Conservation (phyloP, 2,329 filamentous ascomycete genomes). For the Metarhizium robertsii region DNA sequence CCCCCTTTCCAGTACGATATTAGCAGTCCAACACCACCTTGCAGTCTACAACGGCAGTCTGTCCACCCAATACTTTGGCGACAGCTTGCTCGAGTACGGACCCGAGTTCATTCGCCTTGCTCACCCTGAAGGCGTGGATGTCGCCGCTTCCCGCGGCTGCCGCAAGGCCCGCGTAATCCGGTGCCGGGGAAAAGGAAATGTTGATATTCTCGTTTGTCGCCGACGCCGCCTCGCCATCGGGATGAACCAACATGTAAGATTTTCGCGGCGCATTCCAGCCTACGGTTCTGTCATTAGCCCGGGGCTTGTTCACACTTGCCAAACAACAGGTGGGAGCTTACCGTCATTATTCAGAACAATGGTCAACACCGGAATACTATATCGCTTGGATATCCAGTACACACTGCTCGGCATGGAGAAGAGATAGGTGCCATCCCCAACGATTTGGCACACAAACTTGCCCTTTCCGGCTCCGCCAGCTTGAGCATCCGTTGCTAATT, state of each 20-base stretch:
- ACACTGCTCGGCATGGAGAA: conserved; percentile 46
- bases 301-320: no score
- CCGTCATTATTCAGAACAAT: conserved; percentile 50
- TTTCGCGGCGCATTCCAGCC: conserved; percentile 52
- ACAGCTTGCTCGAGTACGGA: conserved; percentile 42
- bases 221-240: conserved; percentile 42
- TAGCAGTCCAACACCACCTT: conserved; percentile 39
- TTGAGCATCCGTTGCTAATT: conserved; percentile 48
- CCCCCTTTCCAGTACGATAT: background rate
- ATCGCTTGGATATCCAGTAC: conserved; percentile 46
- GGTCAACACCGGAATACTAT: conserved; percentile 44
- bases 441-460: conserved; percentile 44
- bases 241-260: conserved; percentile 48
- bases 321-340: conserved; percentile 11
- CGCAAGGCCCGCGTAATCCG: conserved; percentile 51
- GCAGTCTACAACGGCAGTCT: conserved; percentile 42
- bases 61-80: conserved; percentile 37
- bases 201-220: conserved; percentile 53
- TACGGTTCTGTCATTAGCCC: conserved; percentile 11
- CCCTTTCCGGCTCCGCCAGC: conserved; percentile 30
- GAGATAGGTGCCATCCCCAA: conserved; percentile 48
- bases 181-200: conserved; percentile 48
- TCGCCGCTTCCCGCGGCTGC: conserved; percentile 48
- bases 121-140: conserved; percentile 38
- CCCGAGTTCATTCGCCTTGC: conserved; percentile 36